Conservation (phyloP, 1,139 yeast genomes). For the Debaryomyces subglobosus region DNA sequence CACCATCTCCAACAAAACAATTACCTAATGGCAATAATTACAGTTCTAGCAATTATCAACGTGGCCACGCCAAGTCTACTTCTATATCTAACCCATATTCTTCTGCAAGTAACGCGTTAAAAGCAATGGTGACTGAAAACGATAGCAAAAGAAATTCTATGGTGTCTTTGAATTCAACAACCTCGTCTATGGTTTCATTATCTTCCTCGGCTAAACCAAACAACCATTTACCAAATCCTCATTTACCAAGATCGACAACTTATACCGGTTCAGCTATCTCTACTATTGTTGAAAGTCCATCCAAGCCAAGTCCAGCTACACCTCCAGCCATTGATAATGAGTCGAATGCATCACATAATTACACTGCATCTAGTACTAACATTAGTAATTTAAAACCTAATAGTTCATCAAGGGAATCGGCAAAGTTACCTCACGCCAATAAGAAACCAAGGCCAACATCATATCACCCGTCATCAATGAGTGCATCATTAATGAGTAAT, state of each 20-base stretch:
- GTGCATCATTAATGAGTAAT: constrained; percentile 33
- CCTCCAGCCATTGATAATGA: constrained; percentile 14
- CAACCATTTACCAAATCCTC: constrained; percentile 21
- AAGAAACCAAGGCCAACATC: constrained; percentile 80
- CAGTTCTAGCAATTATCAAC: constrained; percentile 13
- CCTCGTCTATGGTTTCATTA: constrained; percentile 6
- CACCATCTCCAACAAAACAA: constrained; percentile 26
- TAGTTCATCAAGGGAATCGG: constrained; percentile 22
- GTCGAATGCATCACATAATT: neutral
- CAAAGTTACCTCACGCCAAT: constrained; percentile 43
- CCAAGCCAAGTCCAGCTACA: constrained; percentile 17
- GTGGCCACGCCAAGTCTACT: constrained; percentile 42
- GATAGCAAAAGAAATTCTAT: constrained; percentile 26
- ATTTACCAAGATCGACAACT: constrained; percentile 44
- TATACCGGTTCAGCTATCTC: constrained; percentile 45
- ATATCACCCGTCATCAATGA: constrained; percentile 65
- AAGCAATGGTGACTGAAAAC: constrained; percentile 60
- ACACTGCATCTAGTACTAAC: neutral
- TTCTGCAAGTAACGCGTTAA: constrained; percentile 65
- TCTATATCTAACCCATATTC: constrained; percentile 38
- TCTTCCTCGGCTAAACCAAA: constrained; percentile 15
- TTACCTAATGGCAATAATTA: constrained; percentile 18
- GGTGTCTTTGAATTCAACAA: constrained; percentile 21
- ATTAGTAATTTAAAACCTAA: constrained; percentile 10
- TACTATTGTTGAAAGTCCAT: constrained; percentile 52